Evolutionary conservation across 2,329 filamentous ascomycete genomes (phyloP).

Genomic region (Rhynchosporium graminicola): DNA sequence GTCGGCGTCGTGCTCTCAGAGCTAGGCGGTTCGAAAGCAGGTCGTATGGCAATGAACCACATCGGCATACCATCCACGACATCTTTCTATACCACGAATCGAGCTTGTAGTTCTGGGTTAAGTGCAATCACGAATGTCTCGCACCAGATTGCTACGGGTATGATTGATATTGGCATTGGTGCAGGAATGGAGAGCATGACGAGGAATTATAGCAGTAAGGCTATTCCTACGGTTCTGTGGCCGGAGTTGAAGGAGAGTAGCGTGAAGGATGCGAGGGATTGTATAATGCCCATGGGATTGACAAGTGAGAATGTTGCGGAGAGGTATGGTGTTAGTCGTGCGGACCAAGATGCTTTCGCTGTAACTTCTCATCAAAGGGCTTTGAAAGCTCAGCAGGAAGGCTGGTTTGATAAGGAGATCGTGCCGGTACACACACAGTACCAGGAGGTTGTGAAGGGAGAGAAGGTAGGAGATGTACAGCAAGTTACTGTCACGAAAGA

Average conservation of each 20-base stretch:
- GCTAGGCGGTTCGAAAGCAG: constrained; percentile 86
- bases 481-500: constrained; percentile 71
- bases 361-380: constrained; percentile 74
- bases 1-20: constrained; percentile 90
- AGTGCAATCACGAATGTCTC: constrained; percentile 75
- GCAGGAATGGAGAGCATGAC: constrained; percentile 98
- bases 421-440: constrained; percentile 74
- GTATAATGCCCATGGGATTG: constrained; percentile 91
- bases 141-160: constrained; percentile 72
- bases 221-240: constrained; percentile 85
- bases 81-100: constrained; percentile 82
- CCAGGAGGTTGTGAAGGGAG: constrained; percentile 60
- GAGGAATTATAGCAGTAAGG: constrained; percentile 78
- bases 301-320: constrained; percentile 86
- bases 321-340: constrained; percentile 70
- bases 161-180: constrained; percentile 73
- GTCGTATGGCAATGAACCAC: constrained; percentile 87
- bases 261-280: constrained; percentile 74
- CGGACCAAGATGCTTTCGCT: constrained; percentile 83
- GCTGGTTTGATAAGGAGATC: constrained; percentile 76
- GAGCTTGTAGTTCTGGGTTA: constrained; percentile 79
- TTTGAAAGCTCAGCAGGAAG: constrained; percentile 65
- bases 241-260: constrained; percentile 65
- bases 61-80: constrained; percentile 73
- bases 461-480: constrained; percentile 56